A percentile compares a stretch with the other conserved stretches of the same genome.
These are phyloP conservation scores for Trichosporon sp. DNA, from an alignment of 1,284 basidiomycete genomes.

Conservation along the genomic window DNA sequence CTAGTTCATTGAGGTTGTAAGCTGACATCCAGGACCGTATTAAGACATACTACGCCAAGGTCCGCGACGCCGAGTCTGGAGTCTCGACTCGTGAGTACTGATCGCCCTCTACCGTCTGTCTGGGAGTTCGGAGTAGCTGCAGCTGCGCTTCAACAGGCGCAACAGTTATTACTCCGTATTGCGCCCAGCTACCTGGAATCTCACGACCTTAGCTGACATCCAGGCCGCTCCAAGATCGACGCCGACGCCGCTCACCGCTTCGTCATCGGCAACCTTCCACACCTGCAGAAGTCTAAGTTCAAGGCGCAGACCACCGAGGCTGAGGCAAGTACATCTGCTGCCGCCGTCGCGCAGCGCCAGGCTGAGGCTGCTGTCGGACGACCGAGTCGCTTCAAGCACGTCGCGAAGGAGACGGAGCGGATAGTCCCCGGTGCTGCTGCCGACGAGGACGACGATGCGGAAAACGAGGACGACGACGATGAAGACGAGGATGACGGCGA, in stretches of 20 bases:
- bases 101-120: no score
- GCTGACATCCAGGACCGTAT: slow-evolving; percentile 32
- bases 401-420: slow-evolving; percentile 34
- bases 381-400: slow-evolving; percentile 39
- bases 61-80: slow-evolving; percentile 44
- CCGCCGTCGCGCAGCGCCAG: slow-evolving; percentile 33
- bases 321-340: slow-evolving; percentile 29
- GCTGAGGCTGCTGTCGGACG: slow-evolving; percentile 26
- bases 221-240: slow-evolving; percentile 38
- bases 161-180: no score
- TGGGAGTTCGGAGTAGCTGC: no score
- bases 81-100: slow-evolving; percentile 39
- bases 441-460: slow-evolving; percentile 17
- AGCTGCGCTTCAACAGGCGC: no score
- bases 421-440: slow-evolving; percentile 29
- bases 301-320: slow-evolving; percentile 9
- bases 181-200: not conserved
- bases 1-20: not conserved
- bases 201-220: slow-evolving; percentile 6
- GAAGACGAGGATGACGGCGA: slow-evolving; percentile 15
- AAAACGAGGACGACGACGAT: slow-evolving; percentile 18
- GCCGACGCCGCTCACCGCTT: slow-evolving; percentile 46
- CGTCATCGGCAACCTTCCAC: slow-evolving; percentile 42
- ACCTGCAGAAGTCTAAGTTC: slow-evolving; percentile 30
- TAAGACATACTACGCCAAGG: slow-evolving; percentile 48